Conservation (phyloP, 306 rosid species). For the Trichosanthes cucumerina region DNA sequence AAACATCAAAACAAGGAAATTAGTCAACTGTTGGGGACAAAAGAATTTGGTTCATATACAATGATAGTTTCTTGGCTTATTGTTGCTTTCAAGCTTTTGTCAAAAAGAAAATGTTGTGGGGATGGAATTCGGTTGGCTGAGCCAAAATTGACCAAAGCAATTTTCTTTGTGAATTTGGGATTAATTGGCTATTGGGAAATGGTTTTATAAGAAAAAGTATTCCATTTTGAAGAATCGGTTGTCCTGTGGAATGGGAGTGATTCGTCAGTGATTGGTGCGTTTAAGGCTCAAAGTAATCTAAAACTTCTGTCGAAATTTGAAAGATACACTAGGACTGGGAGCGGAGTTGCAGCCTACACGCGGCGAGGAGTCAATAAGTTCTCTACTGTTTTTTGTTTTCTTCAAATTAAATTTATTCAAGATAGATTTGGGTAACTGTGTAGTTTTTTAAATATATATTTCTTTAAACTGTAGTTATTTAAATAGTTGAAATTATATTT, state of each 20-base stretch:
- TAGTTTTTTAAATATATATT: too few relatives aligned
- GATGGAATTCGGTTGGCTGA: neutral
- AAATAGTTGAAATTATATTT: too few relatives aligned
- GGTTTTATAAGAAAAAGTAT: neutral
- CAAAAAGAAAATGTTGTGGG: neutral
- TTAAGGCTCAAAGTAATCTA: neutral
- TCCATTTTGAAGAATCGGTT: neutral
- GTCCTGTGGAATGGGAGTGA: neutral
- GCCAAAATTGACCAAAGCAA: neutral
- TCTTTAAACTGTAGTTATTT: too few relatives aligned
- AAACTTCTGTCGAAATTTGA: neutral
- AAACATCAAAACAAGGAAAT: constrained; percentile 2
- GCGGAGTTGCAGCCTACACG: neutral
- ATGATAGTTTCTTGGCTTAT: neutral
- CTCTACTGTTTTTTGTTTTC: neutral
- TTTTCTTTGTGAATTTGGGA: neutral
- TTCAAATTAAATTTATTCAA: neutral
- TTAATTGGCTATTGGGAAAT: neutral
- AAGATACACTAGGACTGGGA: neutral
- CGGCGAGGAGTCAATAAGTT: neutral
- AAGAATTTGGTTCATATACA: neutral
- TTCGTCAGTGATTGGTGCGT: neutral
- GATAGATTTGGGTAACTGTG: neutral
- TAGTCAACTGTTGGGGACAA: neutral
- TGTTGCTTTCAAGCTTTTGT: neutral